Base-by-base conservation (phyloP, 2,329 filamentous ascomycete species). In the Monosporascus sp. region DNA sequence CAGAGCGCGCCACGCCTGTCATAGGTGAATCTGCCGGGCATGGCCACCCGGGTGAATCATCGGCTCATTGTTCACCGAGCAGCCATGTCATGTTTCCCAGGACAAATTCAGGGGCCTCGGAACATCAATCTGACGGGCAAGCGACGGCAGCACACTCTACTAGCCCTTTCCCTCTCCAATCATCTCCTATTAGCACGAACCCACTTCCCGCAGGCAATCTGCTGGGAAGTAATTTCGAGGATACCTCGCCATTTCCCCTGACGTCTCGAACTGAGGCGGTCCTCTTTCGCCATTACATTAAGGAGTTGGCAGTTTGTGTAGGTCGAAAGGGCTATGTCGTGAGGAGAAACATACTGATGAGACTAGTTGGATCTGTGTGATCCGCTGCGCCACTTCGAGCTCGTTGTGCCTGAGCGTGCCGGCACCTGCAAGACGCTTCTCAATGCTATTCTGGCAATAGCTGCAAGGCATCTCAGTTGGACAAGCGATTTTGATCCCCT, bases 401-500 rank as follows among this genome's bases (percentile, higher is more conserved):
- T 74, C 0, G 68, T 78, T 6, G 80, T 84, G 0, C 81, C 81
- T 0, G 72, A 77, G 51, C 70, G 77, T 20, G 79, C 81, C 4
- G 73, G 72, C 14, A 72, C 67, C 1, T 81, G 74, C 50, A 76
- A 76, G 0, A 75, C 78, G 2, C 70, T 85, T 4, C 69, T 82
- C 14, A 81, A 82, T 51, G 80, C 81, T 22, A 81, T 83, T 25
- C 74, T 82, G 43, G 80, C 81, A 2, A 70, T 83, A 4, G 76
- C 81, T 0, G 77, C 80, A 3, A 71, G 79, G 38, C 81, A 83
- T 60, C 65, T 83, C 38, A 79, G 75, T 47, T 71, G 79, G 35
- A 74, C 74, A 14, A 71, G 69, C 25, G 63, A 70, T 22, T 80
- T 77, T 57, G 75, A 82, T 58, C 70, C 72, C 0, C 70, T 77